Evolutionary conservation across 202 grass and related monocot genomes (phyloP), one percentile per base, ranked within the genome.

Genomic region (Brachypodium distachyon): DNA sequence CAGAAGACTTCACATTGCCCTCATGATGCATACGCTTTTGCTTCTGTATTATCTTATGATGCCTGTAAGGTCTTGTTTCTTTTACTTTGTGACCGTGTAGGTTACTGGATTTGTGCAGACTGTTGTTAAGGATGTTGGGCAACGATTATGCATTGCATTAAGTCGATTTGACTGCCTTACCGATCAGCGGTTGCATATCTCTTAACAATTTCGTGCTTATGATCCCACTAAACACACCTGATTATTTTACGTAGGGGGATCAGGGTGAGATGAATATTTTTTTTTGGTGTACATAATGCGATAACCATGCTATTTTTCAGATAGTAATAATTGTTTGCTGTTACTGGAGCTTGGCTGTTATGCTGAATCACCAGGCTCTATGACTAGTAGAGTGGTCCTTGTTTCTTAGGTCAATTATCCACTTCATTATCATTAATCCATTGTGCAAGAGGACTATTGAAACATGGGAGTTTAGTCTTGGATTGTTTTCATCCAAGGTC

Each of bases 1-100:
- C 83, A 0, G 92, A 90, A 76, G 81, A 82, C 74, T 82, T 82
- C 13, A 85, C 62, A 39, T 56, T 50, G 4, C 84, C 86, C 34
- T 83, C 72, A 22, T 86, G 76, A 80, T 54, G 18, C 25, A 61
- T 34, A 48, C 39, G 39, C 18, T 3, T 21, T 10, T 26, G 38
- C 19, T 67, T 64, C 0, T n/a, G 5, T 39, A 2, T 22, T 40
- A 31, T 40, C 25, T 58, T 17, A 43, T 74, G 21, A 39, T 72
- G n/a, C 14, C 43, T 58, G 2, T 22, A 38, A 71, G 52, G 27
- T 19, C 65, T 25, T 47, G 3, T 23, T 18, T 39, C 4, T 71
- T 31, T 14, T 26, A 29, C 21, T 33, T 32, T 33, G 48, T 67
- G 47, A 8, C 37, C 23, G 29, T 44, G 69, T 66, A 69, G 49